A percentile compares a stretch with the other conserved stretches of the same genome.
Evolutionary conservation across 108 stramenopile genomes (phyloP).

Genomic region (Cyclotella distinguenda): DNA sequence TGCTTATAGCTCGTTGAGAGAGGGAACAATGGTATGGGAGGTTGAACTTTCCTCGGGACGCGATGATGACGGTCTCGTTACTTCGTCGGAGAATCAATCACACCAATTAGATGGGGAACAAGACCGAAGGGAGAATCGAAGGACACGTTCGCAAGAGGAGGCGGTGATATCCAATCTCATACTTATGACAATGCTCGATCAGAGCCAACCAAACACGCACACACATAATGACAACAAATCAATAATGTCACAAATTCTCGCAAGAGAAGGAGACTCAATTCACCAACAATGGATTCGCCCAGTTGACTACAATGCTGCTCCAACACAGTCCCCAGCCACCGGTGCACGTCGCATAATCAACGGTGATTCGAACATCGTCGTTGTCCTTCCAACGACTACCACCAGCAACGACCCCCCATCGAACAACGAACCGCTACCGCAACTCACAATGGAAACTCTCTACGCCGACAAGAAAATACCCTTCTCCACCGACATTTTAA

Average conservation of each 20-base stretch:
- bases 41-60: constrained; percentile 29
- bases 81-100: neutral
- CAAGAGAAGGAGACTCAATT: constrained; percentile 32
- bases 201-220: neutral
- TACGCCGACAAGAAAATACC: constrained; percentile 28
- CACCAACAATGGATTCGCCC: constrained; percentile 1
- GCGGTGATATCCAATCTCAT: constrained; percentile 34
- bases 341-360: constrained; percentile 55
- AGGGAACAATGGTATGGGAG: constrained; percentile 47
- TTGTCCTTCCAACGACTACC: constrained; percentile 46
- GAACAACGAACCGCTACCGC: neutral
- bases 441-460: constrained; percentile 31
- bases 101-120: neutral
- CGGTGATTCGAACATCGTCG: constrained; percentile 51
- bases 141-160: constrained; percentile 41
- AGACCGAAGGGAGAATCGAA: neutral
- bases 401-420: neutral
- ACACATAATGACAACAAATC: neutral
- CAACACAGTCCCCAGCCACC: constrained; percentile 14
- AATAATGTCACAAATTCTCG: constrained; percentile 26
- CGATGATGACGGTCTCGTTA: neutral
- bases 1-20: constrained; percentile 45
- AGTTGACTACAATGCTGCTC: neutral
- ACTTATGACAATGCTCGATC: constrained; percentile 26
- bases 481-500: constrained; percentile 55